Evolutionary conservation across 768 basidiomycete genomes (phyloP), one percentile per base, ranked within the genome.

Genomic region (Sarcomyxa edulis): DNA sequence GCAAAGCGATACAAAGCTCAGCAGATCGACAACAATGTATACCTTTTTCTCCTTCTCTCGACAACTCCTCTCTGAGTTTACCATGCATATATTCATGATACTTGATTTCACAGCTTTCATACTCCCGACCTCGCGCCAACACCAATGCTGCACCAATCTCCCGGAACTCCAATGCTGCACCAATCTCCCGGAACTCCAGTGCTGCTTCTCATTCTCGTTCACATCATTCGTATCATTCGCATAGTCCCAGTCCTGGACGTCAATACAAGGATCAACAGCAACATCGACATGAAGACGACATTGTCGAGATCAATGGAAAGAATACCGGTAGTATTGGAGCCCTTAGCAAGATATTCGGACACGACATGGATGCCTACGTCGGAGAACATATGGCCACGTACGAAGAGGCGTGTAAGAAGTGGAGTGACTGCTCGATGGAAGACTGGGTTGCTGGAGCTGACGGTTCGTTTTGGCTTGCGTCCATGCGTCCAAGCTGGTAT

Each of bases 371-470:
- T 36, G 48, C 46, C 0, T 72, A 66, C 44, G 49, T 71, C 14
- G 66, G 61, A 15, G 54, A 59, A 7, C 55, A 69, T 42, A 48
- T 60, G 22, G 68, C 71, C 1, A 53, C 54, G 19, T 78, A 79
- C 43, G 71, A 72, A 25, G 56, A 56, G 8, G 50, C 64, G 19
- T 52, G 61, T 20, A 60, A 61, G 42, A 69, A 62, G 43, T 81
- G 77, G 76, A 61, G 61, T 10, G 60, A 66, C 6, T 75, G 74
- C 40, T 61, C 65, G 0, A 54, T 66, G 40, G 69, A 72, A 10
- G 76, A 79, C 35, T 79, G 79, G 79, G 50, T 61, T 4, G 60
- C 68, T 18, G 79, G 77, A 5, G 72, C 69, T 1, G 64, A 75
- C 33, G 73, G 77, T 77, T 25, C 33, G 51, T 36, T 14, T 28